A percentile compares a stretch with the other conserved stretches of the same genome.
phyloP scores from a whole-genome alignment of 441 rosid genomes.

The Pelargonium cotyledonis region DNA sequence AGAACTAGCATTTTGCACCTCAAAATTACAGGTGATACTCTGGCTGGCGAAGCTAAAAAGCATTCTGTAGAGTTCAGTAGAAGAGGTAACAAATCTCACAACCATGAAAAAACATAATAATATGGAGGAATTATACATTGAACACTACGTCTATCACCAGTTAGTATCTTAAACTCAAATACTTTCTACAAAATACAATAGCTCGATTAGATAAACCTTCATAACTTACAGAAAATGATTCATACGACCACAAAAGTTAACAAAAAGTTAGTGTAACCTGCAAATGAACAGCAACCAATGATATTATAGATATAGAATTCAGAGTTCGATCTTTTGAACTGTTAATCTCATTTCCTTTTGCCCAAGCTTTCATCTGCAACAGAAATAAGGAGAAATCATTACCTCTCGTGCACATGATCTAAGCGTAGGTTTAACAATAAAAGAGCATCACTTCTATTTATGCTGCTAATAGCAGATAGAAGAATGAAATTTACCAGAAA shows the following conservation, averaged over 20 bases:
- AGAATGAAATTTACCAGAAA: background rate
- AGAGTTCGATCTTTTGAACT: conserved; percentile 38
- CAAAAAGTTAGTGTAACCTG: conserved; percentile 28
- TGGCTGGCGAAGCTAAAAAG: conserved; percentile 1
- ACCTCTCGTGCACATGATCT: background rate
- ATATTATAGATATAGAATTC: conserved; percentile 44
- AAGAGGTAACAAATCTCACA: background rate
- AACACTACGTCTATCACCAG: no score
- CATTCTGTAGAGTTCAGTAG: background rate
- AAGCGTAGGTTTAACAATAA: background rate
- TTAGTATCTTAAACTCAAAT: no score
- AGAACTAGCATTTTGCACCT: background rate
- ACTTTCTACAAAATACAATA: background rate
- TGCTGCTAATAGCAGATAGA: background rate
- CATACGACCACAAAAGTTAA: background rate
- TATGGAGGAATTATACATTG: no score
- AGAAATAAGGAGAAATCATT: background rate
- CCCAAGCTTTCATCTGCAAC: conserved; percentile 49
- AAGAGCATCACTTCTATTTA: background rate
- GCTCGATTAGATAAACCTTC: background rate
- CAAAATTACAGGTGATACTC: background rate
- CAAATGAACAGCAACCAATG: conserved; percentile 47
- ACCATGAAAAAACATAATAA: no score
- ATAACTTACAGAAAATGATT: background rate
- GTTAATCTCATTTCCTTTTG: conserved; percentile 43